These are phyloP conservation scores for Fusarium compactum DNA, from an alignment of 2,329 filamentous ascomycete genomes.

Conservation along the genomic window DNA sequence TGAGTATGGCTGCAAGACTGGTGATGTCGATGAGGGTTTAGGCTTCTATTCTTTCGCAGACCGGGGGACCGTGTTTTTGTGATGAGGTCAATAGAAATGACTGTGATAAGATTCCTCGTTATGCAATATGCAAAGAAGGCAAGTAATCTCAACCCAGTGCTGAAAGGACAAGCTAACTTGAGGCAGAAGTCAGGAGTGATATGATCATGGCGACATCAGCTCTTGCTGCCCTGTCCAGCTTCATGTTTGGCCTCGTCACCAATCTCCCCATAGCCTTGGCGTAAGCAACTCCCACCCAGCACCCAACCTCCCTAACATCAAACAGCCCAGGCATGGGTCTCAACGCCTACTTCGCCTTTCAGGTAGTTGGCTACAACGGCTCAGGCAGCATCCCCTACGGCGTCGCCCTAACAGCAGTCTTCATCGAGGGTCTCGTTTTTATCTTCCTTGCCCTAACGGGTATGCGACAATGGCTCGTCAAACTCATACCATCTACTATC, in stretches of 20 bases:
- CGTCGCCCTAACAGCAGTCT: conserved; percentile 81
- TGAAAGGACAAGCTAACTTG: background rate
- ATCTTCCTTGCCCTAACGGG: conserved; percentile 79
- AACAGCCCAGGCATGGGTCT: conserved; percentile 58
- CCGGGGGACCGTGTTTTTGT: conserved; percentile 28
- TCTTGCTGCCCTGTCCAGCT: conserved; percentile 74
- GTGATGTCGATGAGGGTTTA: background rate
- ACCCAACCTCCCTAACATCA: conserved; percentile 57
- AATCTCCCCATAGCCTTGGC: conserved; percentile 38
- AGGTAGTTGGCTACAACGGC: conserved; percentile 77
- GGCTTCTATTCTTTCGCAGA: conserved; percentile 37
- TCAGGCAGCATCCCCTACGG: conserved; percentile 76
- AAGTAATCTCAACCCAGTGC: rapidly evolving
- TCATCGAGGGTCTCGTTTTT: conserved; percentile 85
- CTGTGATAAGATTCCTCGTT: conserved; percentile 61
- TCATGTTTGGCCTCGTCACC: conserved; percentile 34
- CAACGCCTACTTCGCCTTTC: conserved; percentile 84
- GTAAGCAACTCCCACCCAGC: conserved; percentile 7
- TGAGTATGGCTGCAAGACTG: background rate
- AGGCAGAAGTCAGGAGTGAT: conserved; percentile 72
- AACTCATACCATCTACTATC: conserved; percentile 80
- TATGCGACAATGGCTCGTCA: conserved; percentile 86
- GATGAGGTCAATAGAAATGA: conserved; percentile 44
- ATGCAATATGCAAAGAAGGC: conserved; percentile 55
- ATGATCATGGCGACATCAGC: conserved; percentile 83